Evolutionary conservation across 2,329 filamentous ascomycete species (phyloP).

Genomic region (Biscogniauxia marginata): DNA sequence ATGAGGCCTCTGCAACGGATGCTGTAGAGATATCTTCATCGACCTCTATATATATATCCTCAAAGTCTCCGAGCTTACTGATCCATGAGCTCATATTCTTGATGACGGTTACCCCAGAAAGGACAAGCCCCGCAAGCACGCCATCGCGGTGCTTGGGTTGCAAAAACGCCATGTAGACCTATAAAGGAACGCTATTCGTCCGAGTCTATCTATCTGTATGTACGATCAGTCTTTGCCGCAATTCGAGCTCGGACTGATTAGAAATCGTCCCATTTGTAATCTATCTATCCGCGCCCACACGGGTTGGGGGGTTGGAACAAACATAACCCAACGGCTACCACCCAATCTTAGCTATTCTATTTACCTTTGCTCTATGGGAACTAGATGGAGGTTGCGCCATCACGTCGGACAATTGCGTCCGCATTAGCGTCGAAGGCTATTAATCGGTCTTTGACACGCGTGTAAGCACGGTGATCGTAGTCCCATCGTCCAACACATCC

Average conservation of each 20-base stretch:
- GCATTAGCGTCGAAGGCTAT: slow-evolving; percentile 5
- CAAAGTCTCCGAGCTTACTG: not conserved
- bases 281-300: not conserved
- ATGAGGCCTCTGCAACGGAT: not conserved
- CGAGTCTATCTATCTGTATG: slow-evolving; percentile 6
- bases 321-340: not conserved
- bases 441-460: slow-evolving; percentile 29
- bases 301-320: not conserved
- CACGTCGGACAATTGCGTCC: slow-evolving; percentile 10
- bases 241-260: slow-evolving; percentile 15
- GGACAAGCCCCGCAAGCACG: slow-evolving; percentile 31
- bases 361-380: not conserved
- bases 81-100: slow-evolving; percentile 1
- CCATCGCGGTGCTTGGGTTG: slow-evolving; percentile 21
- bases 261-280: slow-evolving; percentile 25
- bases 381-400: not conserved
- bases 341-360: not conserved
- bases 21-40: not conserved
- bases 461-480: slow-evolving; percentile 59
- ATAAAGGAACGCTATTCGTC: slow-evolving; percentile 11
- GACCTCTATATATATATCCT: slow-evolving; percentile 10
- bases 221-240: slow-evolving; percentile 9
- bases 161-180: slow-evolving; percentile 11
- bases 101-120: slow-evolving; percentile 2
- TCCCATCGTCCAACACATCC: slow-evolving; percentile 64